Evolutionary conservation across 352 stramenopile species (phyloP), one percentile per base, ranked within the genome.

Genomic region (Phytophthora quininea): DNA sequence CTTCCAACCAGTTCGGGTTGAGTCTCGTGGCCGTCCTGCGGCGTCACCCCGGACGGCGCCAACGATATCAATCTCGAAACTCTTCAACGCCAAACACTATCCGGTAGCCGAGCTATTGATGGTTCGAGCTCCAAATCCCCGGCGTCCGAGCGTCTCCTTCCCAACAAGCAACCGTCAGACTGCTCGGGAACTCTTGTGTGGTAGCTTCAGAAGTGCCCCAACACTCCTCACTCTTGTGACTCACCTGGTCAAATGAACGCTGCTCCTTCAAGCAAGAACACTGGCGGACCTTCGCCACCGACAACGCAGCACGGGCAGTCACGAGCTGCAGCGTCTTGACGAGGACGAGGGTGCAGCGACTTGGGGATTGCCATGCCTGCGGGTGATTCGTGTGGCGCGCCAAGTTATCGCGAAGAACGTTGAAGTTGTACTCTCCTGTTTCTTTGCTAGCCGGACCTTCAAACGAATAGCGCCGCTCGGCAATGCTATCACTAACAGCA

Each of bases 11-110:
- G 67, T 91, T 90, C 37, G 80, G 84, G 76, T 3, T 81, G 79
- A 42, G 83, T 83, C 58, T 89, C 80, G 54, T 94, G 76, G 14
- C 80, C 84, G 54, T 92, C 86, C 12, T 81, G 74, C 37, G 84
- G 73, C 30, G 73, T 80, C 55, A 94, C 84, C 12, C 70, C 78
- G 7, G 85, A 93, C 11, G 85, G 81, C 24, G 72, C 67, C 31
- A 93, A 92, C 84, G 35, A 90, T 48, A 56, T 91, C 86, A 47
- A 94, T 91, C 55, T 94, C 84, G 32, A 40, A 92, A 92, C 33
- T 94, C 82, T 12, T 92, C 82, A 3, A 92, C 80, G 19, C 72
- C 69, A 56, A 93, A 92, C 33, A 93, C 82, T 3, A 93, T 77
- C 31, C 83, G 19, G 19, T 24, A 24, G 19, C 80, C 2, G 67